Conservation (phyloP, 345 rosid species). For the Sonneratia caseolaris region DNA sequence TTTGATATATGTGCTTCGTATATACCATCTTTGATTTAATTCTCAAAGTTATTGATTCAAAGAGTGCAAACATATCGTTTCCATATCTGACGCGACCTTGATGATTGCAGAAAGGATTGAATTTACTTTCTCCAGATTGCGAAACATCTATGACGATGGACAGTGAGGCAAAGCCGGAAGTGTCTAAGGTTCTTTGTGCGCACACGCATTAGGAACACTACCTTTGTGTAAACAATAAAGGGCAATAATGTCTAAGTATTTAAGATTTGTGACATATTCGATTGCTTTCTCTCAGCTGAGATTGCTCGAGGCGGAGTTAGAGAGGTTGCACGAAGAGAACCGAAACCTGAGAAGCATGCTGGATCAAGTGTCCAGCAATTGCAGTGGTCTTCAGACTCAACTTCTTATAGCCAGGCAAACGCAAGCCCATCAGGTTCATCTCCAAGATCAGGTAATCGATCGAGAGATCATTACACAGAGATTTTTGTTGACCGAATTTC, state of each 20-base stretch:
- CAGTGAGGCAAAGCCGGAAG: slow-evolving; percentile 19
- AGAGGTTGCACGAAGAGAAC: slow-evolving; percentile 62
- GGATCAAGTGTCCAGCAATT: slow-evolving; percentile 50
- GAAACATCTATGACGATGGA: slow-evolving; percentile 23
- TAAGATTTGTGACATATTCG: neutral
- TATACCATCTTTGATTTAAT: too few species aligned
- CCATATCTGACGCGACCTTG: neutral
- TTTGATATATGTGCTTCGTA: neutral
- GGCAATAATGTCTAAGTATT: too few species aligned
- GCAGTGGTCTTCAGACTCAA: slow-evolving; percentile 52
- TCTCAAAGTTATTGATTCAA: neutral
- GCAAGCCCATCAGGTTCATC: slow-evolving; percentile 24
- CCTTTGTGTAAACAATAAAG: neutral
- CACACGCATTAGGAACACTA: neutral
- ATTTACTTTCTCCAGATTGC: slow-evolving; percentile 35
- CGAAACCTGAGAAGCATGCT: slow-evolving; percentile 44
- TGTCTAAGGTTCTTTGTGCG: too few species aligned
- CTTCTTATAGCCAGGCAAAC: slow-evolving; percentile 46
- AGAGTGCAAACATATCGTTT: neutral
- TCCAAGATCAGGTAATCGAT: slow-evolving; percentile 27
- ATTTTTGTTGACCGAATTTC: neutral
- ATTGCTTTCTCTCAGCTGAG: slow-evolving; percentile 24
- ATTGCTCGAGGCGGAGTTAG: slow-evolving; percentile 36
- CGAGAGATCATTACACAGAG: neutral
- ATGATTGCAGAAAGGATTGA: slow-evolving; percentile 39